These are phyloP conservation scores for Chaetomium sp. DNA, from an alignment of 2,329 filamentous ascomycete genomes.

Conservation along the genomic window DNA sequence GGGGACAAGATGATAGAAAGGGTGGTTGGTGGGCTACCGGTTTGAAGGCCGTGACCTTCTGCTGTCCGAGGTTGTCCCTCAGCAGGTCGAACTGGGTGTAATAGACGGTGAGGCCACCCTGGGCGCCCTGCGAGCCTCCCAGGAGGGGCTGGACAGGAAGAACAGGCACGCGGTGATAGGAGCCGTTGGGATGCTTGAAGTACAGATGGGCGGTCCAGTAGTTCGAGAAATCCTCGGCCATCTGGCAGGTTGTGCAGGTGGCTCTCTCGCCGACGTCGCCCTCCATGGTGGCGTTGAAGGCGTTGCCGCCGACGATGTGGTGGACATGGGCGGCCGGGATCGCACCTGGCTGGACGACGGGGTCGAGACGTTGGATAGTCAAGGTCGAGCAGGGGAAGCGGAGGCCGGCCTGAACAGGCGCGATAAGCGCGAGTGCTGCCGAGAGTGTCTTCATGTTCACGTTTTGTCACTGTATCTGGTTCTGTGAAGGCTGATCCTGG, in stretches of 20 bases:
- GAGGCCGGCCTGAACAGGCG: conserved; percentile 34
- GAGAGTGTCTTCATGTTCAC: conserved; percentile 9
- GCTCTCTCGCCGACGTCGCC: conserved; percentile 32
- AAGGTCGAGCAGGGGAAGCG: conserved; percentile 38
- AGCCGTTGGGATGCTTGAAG: conserved; percentile 38
- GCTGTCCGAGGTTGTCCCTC: conserved; percentile 34
- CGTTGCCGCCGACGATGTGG: conserved; percentile 37
- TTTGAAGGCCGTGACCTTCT: conserved; percentile 35
- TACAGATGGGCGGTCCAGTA: conserved; percentile 38
- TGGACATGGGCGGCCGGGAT: conserved; percentile 35
- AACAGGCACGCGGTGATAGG: conserved; percentile 35
- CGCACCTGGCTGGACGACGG: conserved; percentile 35
- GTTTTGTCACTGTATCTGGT: background rate
- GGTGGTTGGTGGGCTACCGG: conserved; percentile 24
- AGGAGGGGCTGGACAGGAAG: conserved; percentile 24
- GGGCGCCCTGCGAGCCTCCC: conserved; percentile 30
- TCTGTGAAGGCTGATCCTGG: background rate
- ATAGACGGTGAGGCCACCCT: conserved; percentile 35
- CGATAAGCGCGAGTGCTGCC: conserved; percentile 22
- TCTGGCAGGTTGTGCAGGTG: conserved; percentile 38
- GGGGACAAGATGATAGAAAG: background rate
- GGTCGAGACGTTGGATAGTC: conserved; percentile 36
- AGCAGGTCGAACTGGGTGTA: conserved; percentile 35
- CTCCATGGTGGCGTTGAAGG: conserved; percentile 35
- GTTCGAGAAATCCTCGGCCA: conserved; percentile 39